Percentiles rank a stretch among this genome's conserved stretches.
These are phyloP conservation scores for Populus trichocarpa DNA, from an alignment of 441 rosid genomes.

Conservation along the genomic window DNA sequence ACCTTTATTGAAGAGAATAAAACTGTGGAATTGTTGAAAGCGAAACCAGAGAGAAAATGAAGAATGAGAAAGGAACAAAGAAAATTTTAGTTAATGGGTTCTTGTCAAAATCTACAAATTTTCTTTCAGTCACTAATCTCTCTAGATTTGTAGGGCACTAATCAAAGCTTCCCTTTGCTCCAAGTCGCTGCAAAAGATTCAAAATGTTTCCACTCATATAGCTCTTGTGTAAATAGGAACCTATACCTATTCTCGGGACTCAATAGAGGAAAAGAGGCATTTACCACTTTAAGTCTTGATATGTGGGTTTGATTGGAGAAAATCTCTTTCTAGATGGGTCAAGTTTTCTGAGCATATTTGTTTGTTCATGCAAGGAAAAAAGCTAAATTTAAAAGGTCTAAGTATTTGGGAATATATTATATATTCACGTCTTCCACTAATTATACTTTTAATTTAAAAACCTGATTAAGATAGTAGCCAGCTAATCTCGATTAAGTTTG, in stretches of 20 bases:
- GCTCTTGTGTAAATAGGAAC: slow-evolving; percentile 18
- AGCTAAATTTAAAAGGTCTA: slow-evolving; percentile 17
- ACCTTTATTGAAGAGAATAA: slow-evolving; percentile 34
- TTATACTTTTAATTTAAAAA: background rate
- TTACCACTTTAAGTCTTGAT: slow-evolving; percentile 30
- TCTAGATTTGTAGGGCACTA: slow-evolving; percentile 31
- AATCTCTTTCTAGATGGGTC: no score
- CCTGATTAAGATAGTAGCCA: slow-evolving; percentile 5
- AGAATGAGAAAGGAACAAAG: slow-evolving; percentile 26
- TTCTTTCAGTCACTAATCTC: slow-evolving; percentile 26
- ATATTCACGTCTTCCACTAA: slow-evolving; percentile 24
- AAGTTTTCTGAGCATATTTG: slow-evolving; percentile 7
- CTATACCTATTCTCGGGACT: slow-evolving; percentile 16
- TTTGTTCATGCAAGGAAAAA: slow-evolving; percentile 26
- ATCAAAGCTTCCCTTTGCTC: slow-evolving; percentile 30
- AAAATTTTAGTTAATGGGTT: slow-evolving; percentile 23
- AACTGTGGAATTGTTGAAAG: slow-evolving; percentile 1
- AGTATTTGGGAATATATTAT: slow-evolving; percentile 17
- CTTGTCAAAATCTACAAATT: slow-evolving; percentile 35
- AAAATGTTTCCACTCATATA: slow-evolving; percentile 34
- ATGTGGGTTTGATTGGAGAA: slow-evolving; percentile 11
- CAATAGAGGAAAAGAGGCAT: slow-evolving; percentile 16
- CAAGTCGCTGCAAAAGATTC: slow-evolving; percentile 42
- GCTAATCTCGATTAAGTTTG: slow-evolving; percentile 3
- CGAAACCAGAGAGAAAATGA: background rate